Base-by-base conservation (phyloP, 192 early-diverging fungal species). In the Coemansia sp. region DNA sequence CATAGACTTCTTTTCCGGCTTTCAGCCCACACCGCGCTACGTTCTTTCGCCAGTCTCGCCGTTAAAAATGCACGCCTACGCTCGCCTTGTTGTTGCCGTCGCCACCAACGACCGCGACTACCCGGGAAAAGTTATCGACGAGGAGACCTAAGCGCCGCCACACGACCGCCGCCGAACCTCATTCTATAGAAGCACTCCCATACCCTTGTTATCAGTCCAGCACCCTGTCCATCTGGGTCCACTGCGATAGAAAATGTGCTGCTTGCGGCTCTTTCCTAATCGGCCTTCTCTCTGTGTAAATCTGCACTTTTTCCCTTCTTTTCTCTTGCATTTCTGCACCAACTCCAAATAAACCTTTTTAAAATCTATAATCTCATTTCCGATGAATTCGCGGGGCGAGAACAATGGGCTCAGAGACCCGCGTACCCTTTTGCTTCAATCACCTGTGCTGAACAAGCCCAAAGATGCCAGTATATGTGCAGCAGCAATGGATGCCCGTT, bases 51-150 rank as follows among this genome's bases (percentile, higher is more conserved):
- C 19, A 21, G 48, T 22, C 48, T 10, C 21, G 8, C 55, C n/a
- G 8, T 4, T 36, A 11, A 38, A 17, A 31, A 57, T 57, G 55
- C 28, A 22, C 55, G 34, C 28, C 55, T 36, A 14, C n/a, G 31
- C 31, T 36, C n/a, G 36, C 21, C 19, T 57, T 6, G 36, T 17
- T 22, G 15, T 50, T 11, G n/a, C 55, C 36, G 31, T 21, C 21
- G 55, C 14, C 19, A 11, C 55, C 9, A 57, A 48, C 44, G 42
- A 50, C 44, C 64, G 64, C 21, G 64, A 65, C 64, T 65, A 65
- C 28, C 64, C 64, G 9, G 56, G 48, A 31, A 57, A 65, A 28
- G 56, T 65, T 17, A 48, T 65, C 55, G 55, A 49, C 17, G 55
- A 65, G 23, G 64, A 65, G 37, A 38, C n/a, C 8, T 38, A 37